phyloP scores from a whole-genome alignment of 257 asterid species.

The Ocimum tenuiflorum region DNA sequence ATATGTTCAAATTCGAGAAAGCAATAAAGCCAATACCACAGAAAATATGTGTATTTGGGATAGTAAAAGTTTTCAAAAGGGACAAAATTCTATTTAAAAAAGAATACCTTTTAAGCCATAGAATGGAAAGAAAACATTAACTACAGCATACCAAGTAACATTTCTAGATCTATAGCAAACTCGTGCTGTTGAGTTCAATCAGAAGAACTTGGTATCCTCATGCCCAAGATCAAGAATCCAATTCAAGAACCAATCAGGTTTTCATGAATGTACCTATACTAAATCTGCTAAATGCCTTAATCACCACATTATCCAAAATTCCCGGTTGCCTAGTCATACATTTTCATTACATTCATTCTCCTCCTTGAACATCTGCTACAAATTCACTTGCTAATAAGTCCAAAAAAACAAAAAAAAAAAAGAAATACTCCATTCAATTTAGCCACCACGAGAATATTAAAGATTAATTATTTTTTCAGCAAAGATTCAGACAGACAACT shows the following conservation, averaged over 20 bases:
- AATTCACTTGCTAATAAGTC: background rate
- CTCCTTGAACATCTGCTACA: background rate
- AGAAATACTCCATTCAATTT: background rate
- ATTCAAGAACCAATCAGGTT: background rate
- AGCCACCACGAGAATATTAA: no score
- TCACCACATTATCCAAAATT: background rate
- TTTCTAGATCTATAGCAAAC: background rate
- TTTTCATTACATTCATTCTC: background rate
- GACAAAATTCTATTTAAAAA: background rate
- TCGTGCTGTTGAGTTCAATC: background rate
- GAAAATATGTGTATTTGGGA: background rate
- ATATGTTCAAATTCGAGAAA: background rate
- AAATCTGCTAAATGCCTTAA: background rate
- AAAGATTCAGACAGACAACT: background rate
- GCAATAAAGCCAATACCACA: background rate
- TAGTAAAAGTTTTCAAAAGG: background rate
- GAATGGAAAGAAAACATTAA: slow-evolving; percentile 3
- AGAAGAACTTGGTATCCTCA: background rate
- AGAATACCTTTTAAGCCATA: background rate
- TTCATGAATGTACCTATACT: background rate
- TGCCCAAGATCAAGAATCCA: background rate
- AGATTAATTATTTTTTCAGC: no score
- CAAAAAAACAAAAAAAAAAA: no score
- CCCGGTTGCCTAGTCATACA: background rate
- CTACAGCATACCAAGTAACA: background rate